Evolutionary conservation across 1,284 basidiomycete genomes (phyloP).

Genomic region (Mycena sp.): DNA sequence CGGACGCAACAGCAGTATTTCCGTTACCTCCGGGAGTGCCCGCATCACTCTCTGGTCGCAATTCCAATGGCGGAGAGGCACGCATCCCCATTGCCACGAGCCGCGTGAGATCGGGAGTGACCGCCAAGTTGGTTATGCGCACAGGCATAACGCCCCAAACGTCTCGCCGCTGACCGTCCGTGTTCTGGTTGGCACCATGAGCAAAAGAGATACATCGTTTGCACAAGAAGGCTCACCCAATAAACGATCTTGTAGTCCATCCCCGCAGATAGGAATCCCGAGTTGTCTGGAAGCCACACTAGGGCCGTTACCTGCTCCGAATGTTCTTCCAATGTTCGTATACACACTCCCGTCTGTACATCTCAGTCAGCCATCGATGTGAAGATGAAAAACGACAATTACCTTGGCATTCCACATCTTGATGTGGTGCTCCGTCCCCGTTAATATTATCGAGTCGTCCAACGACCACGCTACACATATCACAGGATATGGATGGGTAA

Average conservation of each 20-base stretch:
- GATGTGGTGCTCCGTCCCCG: conserved; percentile 81
- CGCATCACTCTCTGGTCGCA: conserved; percentile 48
- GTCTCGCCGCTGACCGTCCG: conserved; percentile 75
- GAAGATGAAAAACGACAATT: conserved; percentile 30
- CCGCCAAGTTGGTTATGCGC: conserved; percentile 87
- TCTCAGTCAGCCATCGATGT: neutral
- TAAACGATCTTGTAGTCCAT: conserved; percentile 89
- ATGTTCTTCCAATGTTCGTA: conserved; percentile 76
- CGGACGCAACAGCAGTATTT: conserved; percentile 41
- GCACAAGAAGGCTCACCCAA: conserved; percentile 75
- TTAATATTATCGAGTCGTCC: conserved; percentile 85
- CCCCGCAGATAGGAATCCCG: conserved; percentile 90
- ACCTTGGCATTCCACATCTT: conserved; percentile 92
- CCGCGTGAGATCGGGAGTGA: conserved; percentile 87
- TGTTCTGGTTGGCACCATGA: conserved; percentile 59
- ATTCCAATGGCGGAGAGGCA: conserved; percentile 40
- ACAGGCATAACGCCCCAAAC: conserved; percentile 82
- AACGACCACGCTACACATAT: conserved; percentile 91
- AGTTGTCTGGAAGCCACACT: conserved; percentile 89
- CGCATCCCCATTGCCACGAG: conserved; percentile 87
- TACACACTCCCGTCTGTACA: conserved; percentile 72
- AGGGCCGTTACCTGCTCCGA: conserved; percentile 88
- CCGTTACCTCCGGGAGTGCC: conserved; percentile 48
- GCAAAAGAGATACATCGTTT: neutral
- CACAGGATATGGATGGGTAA: conserved; percentile 80